These are phyloP conservation scores for Viridothelium virens DNA, from an alignment of 495 filamentous ascomycete genomes.

Conservation along the genomic window DNA sequence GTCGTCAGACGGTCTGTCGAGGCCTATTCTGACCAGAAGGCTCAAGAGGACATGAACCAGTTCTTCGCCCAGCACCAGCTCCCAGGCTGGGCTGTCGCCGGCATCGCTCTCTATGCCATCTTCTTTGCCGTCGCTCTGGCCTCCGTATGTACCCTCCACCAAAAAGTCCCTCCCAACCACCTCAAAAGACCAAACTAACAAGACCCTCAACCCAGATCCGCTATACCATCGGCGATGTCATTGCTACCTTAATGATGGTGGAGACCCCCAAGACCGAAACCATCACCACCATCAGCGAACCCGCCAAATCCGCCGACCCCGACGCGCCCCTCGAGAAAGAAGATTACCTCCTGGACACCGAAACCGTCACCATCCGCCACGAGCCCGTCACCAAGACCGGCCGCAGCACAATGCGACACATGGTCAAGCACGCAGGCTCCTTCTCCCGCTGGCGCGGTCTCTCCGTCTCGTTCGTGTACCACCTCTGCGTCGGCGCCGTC, in stretches of 20 bases:
- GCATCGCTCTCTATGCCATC: conserved; percentile 23
- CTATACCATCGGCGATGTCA: conserved; percentile 53
- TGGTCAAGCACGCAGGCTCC: conserved; percentile 48
- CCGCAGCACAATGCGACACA: conserved; percentile 49
- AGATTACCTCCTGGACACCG: conserved; percentile 19
- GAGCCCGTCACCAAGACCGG: conserved; percentile 55
- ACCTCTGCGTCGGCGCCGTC: conserved; percentile 25
- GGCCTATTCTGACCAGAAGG: conserved; percentile 9
- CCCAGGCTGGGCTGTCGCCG: conserved; percentile 14
- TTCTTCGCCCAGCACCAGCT: conserved; percentile 6
- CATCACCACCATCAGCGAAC: conserved; percentile 47
- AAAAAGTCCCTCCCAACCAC: background rate
- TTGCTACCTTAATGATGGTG: conserved; percentile 53
- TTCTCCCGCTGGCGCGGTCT: conserved; percentile 54
- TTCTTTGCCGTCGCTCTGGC: conserved; percentile 23
- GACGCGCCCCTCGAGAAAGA: conserved; percentile 28
- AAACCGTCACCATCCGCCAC: conserved; percentile 27
- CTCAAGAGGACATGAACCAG: conserved; percentile 18
- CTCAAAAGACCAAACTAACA: no score
- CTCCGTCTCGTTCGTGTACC: conserved; percentile 36
- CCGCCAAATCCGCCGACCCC: conserved; percentile 33
- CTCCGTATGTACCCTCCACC: conserved; percentile 21
- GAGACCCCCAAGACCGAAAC: conserved; percentile 56
- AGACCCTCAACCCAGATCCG: conserved; percentile 32
- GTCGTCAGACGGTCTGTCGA: conserved; percentile 21